Evolutionary conservation across 2,329 filamentous ascomycete genomes (phyloP).

Genomic region (Hymenoscyphus scutula): DNA sequence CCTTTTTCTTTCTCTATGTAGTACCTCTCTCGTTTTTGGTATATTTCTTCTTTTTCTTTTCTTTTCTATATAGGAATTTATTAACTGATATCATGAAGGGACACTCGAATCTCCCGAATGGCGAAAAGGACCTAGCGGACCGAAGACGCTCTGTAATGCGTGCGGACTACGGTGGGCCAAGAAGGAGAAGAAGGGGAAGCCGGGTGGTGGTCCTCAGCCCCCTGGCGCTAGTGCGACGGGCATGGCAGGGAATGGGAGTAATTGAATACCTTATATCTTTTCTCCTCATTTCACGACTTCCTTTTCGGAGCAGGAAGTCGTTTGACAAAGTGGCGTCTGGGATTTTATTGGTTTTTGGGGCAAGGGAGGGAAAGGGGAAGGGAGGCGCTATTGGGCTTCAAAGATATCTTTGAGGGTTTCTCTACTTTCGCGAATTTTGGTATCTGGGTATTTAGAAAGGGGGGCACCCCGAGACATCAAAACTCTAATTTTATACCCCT

Average conservation of each 20-base stretch:
- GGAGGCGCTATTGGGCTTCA: neutral
- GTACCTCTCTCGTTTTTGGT: no score
- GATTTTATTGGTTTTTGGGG: no score
- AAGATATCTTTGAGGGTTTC: no score
- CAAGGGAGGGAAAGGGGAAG: no score
- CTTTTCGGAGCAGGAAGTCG: neutral
- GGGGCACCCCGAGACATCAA: no score
- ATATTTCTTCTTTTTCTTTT: neutral
- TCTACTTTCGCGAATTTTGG: no score
- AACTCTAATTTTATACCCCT: no score
- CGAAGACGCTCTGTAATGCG: constrained; percentile 93
- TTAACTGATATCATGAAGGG: constrained; percentile 41
- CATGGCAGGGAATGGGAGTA: neutral
- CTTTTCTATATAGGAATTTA: constrained; percentile 7
- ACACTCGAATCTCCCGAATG: constrained; percentile 93
- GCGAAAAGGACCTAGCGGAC: constrained; percentile 88
- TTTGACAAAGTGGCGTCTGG: neutral
- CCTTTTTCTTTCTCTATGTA: no score
- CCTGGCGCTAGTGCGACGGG: neutral
- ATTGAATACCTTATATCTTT: no score
- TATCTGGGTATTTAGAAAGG: no score
- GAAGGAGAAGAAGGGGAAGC: constrained; percentile 73
- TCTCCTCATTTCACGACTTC: neutral
- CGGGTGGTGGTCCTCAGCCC: neutral
- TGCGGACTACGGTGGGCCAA: constrained; percentile 77